Conservation (phyloP, 1,139 yeast species). For the Pichia sp. region DNA sequence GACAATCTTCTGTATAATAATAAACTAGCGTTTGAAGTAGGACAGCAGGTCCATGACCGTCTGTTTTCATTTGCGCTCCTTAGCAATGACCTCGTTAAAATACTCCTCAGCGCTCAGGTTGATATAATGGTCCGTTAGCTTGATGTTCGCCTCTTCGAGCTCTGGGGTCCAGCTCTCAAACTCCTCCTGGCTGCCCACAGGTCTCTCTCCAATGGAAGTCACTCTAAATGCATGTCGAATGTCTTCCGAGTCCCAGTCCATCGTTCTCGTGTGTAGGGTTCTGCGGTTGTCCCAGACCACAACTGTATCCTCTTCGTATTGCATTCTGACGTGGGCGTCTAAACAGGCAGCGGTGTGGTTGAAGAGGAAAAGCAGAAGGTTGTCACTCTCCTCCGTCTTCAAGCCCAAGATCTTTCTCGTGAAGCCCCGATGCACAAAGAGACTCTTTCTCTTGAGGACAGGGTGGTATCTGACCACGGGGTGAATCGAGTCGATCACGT, state of each 20-base stretch:
- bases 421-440: constrained; percentile 59
- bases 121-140: constrained; percentile 17
- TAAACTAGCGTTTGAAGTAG: too few relatives aligned
- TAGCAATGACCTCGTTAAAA: constrained; percentile 15
- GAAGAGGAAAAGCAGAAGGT: constrained; percentile 49
- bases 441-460: constrained; percentile 56
- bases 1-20: background rate
- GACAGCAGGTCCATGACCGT: too few relatives aligned
- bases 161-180: constrained; percentile 35
- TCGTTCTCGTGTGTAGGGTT: constrained; percentile 56
- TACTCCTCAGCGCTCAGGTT: constrained; percentile 10
- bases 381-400: constrained; percentile 60
- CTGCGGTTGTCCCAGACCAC: constrained; percentile 73
- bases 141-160: constrained; percentile 32
- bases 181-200: constrained; percentile 27
- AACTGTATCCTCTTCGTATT: constrained; percentile 57
- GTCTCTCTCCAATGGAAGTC: constrained; percentile 56
- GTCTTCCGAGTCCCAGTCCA: constrained; percentile 54
- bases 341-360: constrained; percentile 47
- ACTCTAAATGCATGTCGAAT: constrained; percentile 66
- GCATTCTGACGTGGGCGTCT: constrained; percentile 54
- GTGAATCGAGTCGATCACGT: constrained; percentile 59
- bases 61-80: constrained; percentile 7
- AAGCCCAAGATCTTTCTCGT: constrained; percentile 59
- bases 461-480: constrained; percentile 70